Evolutionary conservation across 305 asterid genomes (phyloP).

Genomic region (Stenogyne calaminthoides): DNA sequence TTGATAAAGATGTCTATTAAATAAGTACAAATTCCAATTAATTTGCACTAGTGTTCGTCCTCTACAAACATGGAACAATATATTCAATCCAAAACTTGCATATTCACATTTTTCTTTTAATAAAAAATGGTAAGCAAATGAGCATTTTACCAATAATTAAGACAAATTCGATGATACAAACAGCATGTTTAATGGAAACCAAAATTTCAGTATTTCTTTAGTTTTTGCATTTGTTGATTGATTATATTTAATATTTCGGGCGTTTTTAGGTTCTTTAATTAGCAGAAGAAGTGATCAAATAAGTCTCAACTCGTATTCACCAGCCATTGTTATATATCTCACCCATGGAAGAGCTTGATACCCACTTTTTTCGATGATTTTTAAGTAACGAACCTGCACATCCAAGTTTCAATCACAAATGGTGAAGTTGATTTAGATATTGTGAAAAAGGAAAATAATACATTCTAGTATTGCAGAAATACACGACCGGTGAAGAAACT

Average conservation of each 20-base stretch:
- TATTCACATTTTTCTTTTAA: background rate
- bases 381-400: constrained; percentile 63
- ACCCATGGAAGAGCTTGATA: constrained; percentile 77
- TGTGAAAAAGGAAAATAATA: background rate
- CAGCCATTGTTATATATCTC: constrained; percentile 68
- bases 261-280: background rate
- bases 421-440: background rate
- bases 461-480: background rate
- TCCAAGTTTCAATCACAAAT: background rate
- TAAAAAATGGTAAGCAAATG: constrained; percentile 25
- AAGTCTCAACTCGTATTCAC: constrained; percentile 66
- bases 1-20: background rate
- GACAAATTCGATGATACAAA: constrained; percentile 38
- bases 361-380: constrained; percentile 68
- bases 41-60: background rate
- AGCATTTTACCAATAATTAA: constrained; percentile 28
- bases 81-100: constrained; percentile 30
- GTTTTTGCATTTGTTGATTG: too few relatives aligned
- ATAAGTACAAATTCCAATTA: constrained; percentile 9
- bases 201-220: too few relatives aligned
- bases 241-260: too few relatives aligned
- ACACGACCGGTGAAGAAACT: background rate
- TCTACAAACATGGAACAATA: constrained; percentile 18
- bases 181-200: constrained; percentile 26
- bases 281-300: constrained; percentile 29